Percentiles rank a stretch among this genome's conserved stretches.
These are phyloP conservation scores for Amanita pseudoporphyria DNA, from an alignment of 768 basidiomycete genomes.

Conservation along the genomic window DNA sequence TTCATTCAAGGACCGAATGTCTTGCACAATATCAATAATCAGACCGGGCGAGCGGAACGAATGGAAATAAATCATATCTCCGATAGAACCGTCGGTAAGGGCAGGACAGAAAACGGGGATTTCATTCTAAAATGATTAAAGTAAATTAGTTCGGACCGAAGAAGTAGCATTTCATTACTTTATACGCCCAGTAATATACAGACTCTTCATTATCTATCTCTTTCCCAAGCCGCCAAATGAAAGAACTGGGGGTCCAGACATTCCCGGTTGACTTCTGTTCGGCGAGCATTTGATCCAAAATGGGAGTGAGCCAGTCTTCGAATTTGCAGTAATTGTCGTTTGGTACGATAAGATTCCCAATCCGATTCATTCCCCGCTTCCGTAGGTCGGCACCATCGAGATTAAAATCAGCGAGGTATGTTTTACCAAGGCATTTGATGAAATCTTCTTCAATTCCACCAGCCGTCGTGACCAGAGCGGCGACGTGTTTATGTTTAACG, in stretches of 20 bases:
- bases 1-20: slow-evolving; percentile 90
- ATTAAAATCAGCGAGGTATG: slow-evolving; percentile 89
- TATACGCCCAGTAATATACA: slow-evolving; percentile 99
- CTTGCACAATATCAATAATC: slow-evolving; percentile 86
- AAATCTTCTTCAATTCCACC: slow-evolving; percentile 99
- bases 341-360: slow-evolving; percentile 92
- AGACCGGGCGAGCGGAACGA: slow-evolving; percentile 84
- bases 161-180: slow-evolving; percentile 41
- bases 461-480: slow-evolving; percentile 90
- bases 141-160: slow-evolving; percentile 7
- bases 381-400: slow-evolving; percentile 85
- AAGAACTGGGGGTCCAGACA: slow-evolving; percentile 90
- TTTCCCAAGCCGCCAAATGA: slow-evolving; percentile 89
- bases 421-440: slow-evolving; percentile 97
- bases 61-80: slow-evolving; percentile 99
- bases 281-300: slow-evolving; percentile 80
- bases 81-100: slow-evolving; percentile 93
- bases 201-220: slow-evolving; percentile 97
- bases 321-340: slow-evolving; percentile 99
- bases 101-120: slow-evolving; percentile 99
- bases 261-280: slow-evolving; percentile 68
- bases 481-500: slow-evolving; percentile 86
- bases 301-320: slow-evolving; percentile 97
- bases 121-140: slow-evolving; percentile 59
- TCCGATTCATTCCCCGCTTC: slow-evolving; percentile 88